phyloP scores from a whole-genome alignment of 805 yeast genomes.

The Wickerhamiella kurtzmanii region DNA sequence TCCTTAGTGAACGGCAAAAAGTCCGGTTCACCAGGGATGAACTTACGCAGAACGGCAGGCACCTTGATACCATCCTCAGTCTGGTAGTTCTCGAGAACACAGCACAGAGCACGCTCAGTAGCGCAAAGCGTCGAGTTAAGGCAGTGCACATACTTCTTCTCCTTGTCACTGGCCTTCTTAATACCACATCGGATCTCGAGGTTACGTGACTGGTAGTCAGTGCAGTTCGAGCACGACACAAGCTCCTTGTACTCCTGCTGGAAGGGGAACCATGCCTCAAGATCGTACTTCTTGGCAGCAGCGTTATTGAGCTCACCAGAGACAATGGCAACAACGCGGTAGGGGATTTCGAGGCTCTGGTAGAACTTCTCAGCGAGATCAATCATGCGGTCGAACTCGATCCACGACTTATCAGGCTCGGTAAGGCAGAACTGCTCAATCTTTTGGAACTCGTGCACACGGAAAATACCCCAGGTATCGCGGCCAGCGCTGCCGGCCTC shows the following conservation, averaged over 20 bases:
- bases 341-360: constrained; percentile 81
- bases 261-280: constrained; percentile 99
- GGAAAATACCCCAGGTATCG: constrained; percentile 99
- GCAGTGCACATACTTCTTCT: constrained; percentile 97
- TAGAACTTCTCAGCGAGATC: constrained; percentile 82
- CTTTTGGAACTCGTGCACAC: constrained; percentile 97
- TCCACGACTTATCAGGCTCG: constrained; percentile 98
- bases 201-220: constrained; percentile 97
- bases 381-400: constrained; percentile 93
- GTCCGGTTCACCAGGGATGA: constrained; percentile 97
- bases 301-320: constrained; percentile 98
- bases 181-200: constrained; percentile 98
- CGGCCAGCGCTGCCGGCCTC: constrained; percentile 99
- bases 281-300: constrained; percentile 96
- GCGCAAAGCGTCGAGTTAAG: constrained; percentile 95
- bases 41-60: constrained; percentile 91
- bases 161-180: constrained; percentile 85
- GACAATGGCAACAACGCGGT: constrained; percentile 94
- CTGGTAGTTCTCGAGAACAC: constrained; percentile 95
- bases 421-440: constrained; percentile 92
- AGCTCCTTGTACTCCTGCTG: constrained; percentile 97
- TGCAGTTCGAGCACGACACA: constrained; percentile 97
- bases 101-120: constrained; percentile 95
- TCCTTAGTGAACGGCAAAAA: constrained; percentile 84
- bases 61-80: constrained; percentile 87